Evolutionary conservation across 768 basidiomycete species (phyloP).

Genomic region (Psilocybe cyanescens): DNA sequence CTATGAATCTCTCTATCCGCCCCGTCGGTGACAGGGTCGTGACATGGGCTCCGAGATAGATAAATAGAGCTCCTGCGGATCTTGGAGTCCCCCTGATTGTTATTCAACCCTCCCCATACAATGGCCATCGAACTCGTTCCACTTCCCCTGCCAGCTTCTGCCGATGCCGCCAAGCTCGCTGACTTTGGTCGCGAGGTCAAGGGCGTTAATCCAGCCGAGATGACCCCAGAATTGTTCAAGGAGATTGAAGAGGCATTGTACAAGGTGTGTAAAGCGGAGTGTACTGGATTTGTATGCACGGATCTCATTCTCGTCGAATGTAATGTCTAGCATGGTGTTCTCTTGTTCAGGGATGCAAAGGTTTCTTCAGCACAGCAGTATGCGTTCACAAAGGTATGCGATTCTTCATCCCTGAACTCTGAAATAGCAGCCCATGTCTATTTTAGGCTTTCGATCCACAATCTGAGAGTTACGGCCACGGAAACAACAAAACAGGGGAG

Average conservation of each 20-base stretch:
- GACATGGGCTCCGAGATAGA: conserved; percentile 3
- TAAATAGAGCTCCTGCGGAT: conserved; percentile 15
- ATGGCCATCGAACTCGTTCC: conserved; percentile 75
- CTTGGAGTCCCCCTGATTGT: conserved; percentile 1
- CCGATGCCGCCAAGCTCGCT: conserved; percentile 65
- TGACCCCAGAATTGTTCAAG: conserved; percentile 63
- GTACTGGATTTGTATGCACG: neutral
- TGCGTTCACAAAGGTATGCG: conserved; percentile 75
- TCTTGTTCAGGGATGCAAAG: conserved; percentile 73
- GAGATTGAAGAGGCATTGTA: conserved; percentile 77
- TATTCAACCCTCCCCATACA: neutral
- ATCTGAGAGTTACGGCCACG: conserved; percentile 76
- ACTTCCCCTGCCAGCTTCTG: conserved; percentile 73
- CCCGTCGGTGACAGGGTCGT: neutral
- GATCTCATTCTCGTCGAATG: neutral
- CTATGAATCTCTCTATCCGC: neutral
- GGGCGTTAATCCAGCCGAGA: conserved; percentile 67
- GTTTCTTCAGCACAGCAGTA: conserved; percentile 86
- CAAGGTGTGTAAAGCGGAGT: conserved; percentile 51
- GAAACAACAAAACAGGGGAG: conserved; percentile 82
- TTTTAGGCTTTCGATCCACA: conserved; percentile 73
- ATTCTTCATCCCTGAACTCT: neutral
- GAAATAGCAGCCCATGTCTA: neutral
- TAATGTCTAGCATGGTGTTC: conserved; percentile 58
- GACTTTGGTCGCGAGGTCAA: conserved; percentile 81